Percentiles rank a stretch among this genome's conserved stretches.
Evolutionary conservation across 495 filamentous ascomycete genomes (phyloP).

Genomic region (Talaromyces proteolyticus): DNA sequence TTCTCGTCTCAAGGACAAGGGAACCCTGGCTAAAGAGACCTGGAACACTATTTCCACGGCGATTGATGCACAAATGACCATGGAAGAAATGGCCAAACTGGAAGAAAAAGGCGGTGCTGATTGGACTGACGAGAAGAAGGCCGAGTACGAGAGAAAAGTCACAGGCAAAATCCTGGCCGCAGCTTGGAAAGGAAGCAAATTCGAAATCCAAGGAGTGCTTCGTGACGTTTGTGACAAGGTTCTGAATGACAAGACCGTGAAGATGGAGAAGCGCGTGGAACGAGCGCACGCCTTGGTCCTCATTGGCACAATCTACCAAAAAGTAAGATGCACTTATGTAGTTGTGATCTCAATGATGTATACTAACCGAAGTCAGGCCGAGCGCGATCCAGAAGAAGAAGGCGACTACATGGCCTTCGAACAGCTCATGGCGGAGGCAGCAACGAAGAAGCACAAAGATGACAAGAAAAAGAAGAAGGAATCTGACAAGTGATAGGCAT

Average conservation of each 20-base stretch:
- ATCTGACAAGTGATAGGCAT: too few relatives aligned
- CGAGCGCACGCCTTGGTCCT: slow-evolving; percentile 84
- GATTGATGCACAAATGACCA: slow-evolving; percentile 96
- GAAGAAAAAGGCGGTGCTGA: slow-evolving; percentile 95
- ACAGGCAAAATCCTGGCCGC: slow-evolving; percentile 99
- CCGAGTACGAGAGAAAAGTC: slow-evolving; percentile 91
- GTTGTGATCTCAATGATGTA: background rate
- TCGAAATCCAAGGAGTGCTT: slow-evolving; percentile 95
- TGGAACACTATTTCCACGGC: slow-evolving; percentile 96
- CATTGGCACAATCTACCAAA: slow-evolving; percentile 79
- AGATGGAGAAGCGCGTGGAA: slow-evolving; percentile 79
- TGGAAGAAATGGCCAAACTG: slow-evolving; percentile 97
- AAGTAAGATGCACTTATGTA: slow-evolving; percentile 48
- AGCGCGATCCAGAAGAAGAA: slow-evolving; percentile 90
- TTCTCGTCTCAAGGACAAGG: slow-evolving; percentile 91
- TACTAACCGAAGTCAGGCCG: slow-evolving; percentile 52
- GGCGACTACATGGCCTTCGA: slow-evolving; percentile 99
- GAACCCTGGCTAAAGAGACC: slow-evolving; percentile 91
- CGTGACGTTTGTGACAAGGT: slow-evolving; percentile 77
- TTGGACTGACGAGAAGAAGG: slow-evolving; percentile 97
- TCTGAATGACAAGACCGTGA: slow-evolving; percentile 73
- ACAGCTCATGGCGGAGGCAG: slow-evolving; percentile 93
- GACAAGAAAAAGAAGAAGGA: slow-evolving; percentile 76
- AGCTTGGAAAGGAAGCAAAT: slow-evolving; percentile 94
- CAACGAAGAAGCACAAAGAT: slow-evolving; percentile 80